Evolutionary conservation across 169 alveolate species (phyloP), one percentile per base, ranked within the genome.

Genomic region (Plasmodium gonderi): DNA sequence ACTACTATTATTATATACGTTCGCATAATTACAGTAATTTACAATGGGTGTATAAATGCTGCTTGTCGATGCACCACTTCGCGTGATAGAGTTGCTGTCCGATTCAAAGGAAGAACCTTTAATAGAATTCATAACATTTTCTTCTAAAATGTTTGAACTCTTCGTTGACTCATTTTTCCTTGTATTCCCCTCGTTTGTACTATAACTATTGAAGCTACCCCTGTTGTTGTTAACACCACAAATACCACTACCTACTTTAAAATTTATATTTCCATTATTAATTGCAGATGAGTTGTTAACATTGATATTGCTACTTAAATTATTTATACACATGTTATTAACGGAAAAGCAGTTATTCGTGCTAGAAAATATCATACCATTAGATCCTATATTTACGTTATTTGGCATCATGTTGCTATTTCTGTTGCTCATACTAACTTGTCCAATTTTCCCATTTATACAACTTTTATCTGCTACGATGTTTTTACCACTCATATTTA

Each of bases 141-240:
- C 92, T 40, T 80, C 91, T 2, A 69, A 67, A 0, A n/a, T 69
- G 26, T 49, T 72, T 23, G 20, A 12, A n/a, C 76, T 82, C 0
- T 45, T 26, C 42, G 44, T 82, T 14, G 60, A 68, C 14, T 60
- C 74, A 6, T 60, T 82, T 72, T 54, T 23, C 29, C 17, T 29
- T 68, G 20, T n/a, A 40, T 69, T 82, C n/a, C 17, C 49, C 54
- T 82, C 91, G 60, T 69, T 68, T 20, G 40, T 29, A 47, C 44
- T 51, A 36, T n/a, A 2, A 20, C n/a, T 60, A 36, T 20, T 60
- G n/a, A 14, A 23, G 75, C 9, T 9, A 51, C 76, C 26, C 60
- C 38, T 20, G 60, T 31, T 78, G 49, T 42, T 42, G 17, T 33
- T 78, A 36, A 26, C 60, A 2, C 79, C 36, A 20, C 40, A 31